Evolutionary conservation across 106 monocot species (phyloP).

Genomic region (Chionographis japonica): DNA sequence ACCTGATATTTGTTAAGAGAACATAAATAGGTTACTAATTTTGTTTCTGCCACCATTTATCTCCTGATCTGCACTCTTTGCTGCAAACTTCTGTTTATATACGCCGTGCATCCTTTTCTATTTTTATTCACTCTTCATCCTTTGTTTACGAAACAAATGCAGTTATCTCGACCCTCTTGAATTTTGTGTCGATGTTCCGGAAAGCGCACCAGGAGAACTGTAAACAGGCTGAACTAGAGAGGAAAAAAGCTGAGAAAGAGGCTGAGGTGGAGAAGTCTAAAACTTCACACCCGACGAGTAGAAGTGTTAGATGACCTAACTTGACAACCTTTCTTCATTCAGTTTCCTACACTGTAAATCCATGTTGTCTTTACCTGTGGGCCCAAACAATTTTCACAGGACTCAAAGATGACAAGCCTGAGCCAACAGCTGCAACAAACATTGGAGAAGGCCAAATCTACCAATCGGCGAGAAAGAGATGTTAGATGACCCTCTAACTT

Average conservation of each 20-base stretch:
- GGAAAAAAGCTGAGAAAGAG: constrained; percentile 55
- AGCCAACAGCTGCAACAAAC: constrained; percentile 20
- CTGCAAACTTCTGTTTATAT: too few relatives aligned
- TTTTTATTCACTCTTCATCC: not conserved
- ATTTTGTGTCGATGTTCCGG: constrained; percentile 62
- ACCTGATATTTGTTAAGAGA: too few relatives aligned
- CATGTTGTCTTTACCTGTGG: not conserved
- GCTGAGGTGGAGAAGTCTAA: constrained; percentile 47
- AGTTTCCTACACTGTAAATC: not conserved
- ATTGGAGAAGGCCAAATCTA: constrained; percentile 19
- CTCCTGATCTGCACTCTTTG: too few relatives aligned
- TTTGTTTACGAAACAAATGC: constrained; percentile 17
- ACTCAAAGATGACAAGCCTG: constrained; percentile 10
- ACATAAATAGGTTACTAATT: too few relatives aligned
- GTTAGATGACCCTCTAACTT: constrained; percentile 15
- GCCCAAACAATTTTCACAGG: constrained; percentile 3
- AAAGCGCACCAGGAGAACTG: constrained; percentile 72
- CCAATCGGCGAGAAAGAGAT: constrained; percentile 25
- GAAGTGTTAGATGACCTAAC: constrained; percentile 7
- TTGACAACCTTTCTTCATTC: not conserved
- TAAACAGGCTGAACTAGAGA: constrained; percentile 66
- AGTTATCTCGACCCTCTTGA: constrained; percentile 63
- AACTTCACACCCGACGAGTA: constrained; percentile 17
- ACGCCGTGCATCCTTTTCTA: too few relatives aligned
- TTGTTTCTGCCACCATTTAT: too few relatives aligned